Percentiles rank a stretch among this genome's conserved stretches.
These are phyloP conservation scores for Craterostigma plantagineum DNA, from an alignment of 257 asterid species.

Conservation along the genomic window DNA sequence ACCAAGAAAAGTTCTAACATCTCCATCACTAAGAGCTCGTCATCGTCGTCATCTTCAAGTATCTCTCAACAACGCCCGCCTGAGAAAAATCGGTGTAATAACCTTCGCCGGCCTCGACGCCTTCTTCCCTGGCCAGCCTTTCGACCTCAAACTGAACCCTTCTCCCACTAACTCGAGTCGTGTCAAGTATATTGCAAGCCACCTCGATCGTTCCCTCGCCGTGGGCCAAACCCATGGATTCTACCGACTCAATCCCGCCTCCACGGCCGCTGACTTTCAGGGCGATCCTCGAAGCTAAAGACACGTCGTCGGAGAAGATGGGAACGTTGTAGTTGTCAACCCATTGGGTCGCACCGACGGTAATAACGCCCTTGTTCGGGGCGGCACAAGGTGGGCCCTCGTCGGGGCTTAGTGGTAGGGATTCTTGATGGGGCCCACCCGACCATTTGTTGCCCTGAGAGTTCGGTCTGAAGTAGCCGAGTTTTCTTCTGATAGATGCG, in stretches of 20 bases:
- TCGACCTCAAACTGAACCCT: constrained; percentile 59
- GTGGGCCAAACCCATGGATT: constrained; percentile 87
- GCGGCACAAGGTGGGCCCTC: constrained; percentile 36
- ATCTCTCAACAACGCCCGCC: constrained; percentile 32
- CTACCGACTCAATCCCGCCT: constrained; percentile 74
- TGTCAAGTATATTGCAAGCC: constrained; percentile 72
- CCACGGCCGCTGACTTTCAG: constrained; percentile 65
- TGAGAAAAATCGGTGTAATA: constrained; percentile 72
- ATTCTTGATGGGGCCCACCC: constrained; percentile 37
- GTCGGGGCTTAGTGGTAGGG: constrained; percentile 40
- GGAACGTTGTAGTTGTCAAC: constrained; percentile 87
- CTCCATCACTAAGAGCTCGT: too few relatives aligned
- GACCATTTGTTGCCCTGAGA: constrained; percentile 52
- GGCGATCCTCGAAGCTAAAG: constrained; percentile 42
- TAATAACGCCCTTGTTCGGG: constrained; percentile 41
- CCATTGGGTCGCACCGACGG: constrained; percentile 80
- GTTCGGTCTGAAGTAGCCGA: constrained; percentile 72
- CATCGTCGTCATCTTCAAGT: constrained; percentile 15
- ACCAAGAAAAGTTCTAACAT: too few relatives aligned
- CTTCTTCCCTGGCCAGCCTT: constrained; percentile 45
- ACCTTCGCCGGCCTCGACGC: constrained; percentile 59
- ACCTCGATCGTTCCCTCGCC: constrained; percentile 71
- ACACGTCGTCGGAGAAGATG: constrained; percentile 36
- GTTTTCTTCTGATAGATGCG: too few relatives aligned
- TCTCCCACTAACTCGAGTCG: constrained; percentile 28